A percentile compares a stretch with the other conserved stretches of the same genome.
Conservation (phyloP, 2,329 filamentous ascomycete species). For the Neoarthrinium moseri region DNA sequence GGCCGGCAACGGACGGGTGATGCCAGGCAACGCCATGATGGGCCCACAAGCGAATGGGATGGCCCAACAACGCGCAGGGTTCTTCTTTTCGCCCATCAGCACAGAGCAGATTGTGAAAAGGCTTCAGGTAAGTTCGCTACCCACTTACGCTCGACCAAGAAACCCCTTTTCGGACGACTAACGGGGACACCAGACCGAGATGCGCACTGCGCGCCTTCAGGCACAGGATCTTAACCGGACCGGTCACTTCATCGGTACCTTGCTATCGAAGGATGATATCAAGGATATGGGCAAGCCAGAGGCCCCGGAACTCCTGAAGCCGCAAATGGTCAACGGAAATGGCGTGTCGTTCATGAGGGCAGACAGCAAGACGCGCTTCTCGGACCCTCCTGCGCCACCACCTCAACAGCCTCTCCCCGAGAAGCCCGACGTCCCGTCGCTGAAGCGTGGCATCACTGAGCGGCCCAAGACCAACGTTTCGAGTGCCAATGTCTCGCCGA, state of each 20-base stretch:
- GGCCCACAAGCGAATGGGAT: constrained; percentile 54
- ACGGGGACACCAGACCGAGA: constrained; percentile 64
- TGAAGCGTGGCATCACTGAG: constrained; percentile 77
- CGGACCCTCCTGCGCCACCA: constrained; percentile 88
- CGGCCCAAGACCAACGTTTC: constrained; percentile 59
- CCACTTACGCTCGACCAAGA: no score
- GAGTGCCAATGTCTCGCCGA: constrained; percentile 49
- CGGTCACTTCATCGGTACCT: constrained; percentile 73
- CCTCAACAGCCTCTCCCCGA: constrained; percentile 91
- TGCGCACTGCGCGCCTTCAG: constrained; percentile 86
- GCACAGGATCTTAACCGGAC: constrained; percentile 82
- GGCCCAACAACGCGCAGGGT: constrained; percentile 69
- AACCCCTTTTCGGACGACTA: neutral
- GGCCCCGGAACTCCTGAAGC: constrained; percentile 44
- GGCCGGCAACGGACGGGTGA: constrained; percentile 60
- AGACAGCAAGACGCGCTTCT: constrained; percentile 82
- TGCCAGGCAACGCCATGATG: constrained; percentile 49
- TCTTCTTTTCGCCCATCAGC: constrained; percentile 84
- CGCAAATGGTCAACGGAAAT: constrained; percentile 49
- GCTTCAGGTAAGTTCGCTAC: constrained; percentile 61
- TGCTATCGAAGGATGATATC: constrained; percentile 70
- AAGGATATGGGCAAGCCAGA: constrained; percentile 57
- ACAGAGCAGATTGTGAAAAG: constrained; percentile 94
- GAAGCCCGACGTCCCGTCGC: constrained; percentile 76
- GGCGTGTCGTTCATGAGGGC: constrained; percentile 54